Evolutionary conservation across 1,284 basidiomycete genomes (phyloP).

Genomic region (Serendipita sp.): DNA sequence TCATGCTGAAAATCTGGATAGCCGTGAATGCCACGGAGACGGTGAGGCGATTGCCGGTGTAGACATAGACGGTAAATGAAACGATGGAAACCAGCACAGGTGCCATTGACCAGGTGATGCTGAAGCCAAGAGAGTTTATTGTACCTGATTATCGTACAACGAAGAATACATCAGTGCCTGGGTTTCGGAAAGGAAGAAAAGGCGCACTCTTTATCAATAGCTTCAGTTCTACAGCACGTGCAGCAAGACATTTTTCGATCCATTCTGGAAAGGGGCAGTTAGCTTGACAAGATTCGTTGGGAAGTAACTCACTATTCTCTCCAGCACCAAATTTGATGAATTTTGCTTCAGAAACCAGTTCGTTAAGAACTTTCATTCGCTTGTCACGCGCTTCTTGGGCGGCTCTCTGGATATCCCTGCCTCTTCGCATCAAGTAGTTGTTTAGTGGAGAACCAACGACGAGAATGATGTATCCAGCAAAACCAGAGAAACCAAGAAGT

Average conservation of each 20-base stretch:
- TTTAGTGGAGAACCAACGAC: constrained; percentile 26
- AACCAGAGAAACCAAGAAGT: constrained; percentile 70
- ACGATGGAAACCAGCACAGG: constrained; percentile 12
- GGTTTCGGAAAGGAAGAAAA: background rate
- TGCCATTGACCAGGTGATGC: constrained; percentile 12
- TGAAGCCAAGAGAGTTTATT: constrained; percentile 10
- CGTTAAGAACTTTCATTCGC: constrained; percentile 34
- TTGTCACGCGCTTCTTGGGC: constrained; percentile 31
- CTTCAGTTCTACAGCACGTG: constrained; percentile 11
- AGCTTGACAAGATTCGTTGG: background rate
- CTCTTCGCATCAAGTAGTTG: constrained; percentile 21
- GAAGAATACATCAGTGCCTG: background rate
- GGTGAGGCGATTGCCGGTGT: constrained; percentile 11
- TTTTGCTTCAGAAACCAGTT: constrained; percentile 25
- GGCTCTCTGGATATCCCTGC: constrained; percentile 23
- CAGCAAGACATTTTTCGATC: constrained; percentile 13
- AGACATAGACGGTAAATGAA: constrained; percentile 12
- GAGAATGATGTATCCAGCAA: constrained; percentile 73
- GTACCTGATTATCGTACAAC: background rate
- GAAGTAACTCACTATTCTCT: constrained; percentile 8
- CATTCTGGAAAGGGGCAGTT: constrained; percentile 7
- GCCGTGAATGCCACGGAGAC: constrained; percentile 14
- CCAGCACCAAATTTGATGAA: constrained; percentile 16
- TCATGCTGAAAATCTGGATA: constrained; percentile 4
- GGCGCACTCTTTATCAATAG: constrained; percentile 11